These are phyloP conservation scores for Calonectria pseudoturangicola DNA, from an alignment of 2,329 filamentous ascomycete species.

Conservation along the genomic window DNA sequence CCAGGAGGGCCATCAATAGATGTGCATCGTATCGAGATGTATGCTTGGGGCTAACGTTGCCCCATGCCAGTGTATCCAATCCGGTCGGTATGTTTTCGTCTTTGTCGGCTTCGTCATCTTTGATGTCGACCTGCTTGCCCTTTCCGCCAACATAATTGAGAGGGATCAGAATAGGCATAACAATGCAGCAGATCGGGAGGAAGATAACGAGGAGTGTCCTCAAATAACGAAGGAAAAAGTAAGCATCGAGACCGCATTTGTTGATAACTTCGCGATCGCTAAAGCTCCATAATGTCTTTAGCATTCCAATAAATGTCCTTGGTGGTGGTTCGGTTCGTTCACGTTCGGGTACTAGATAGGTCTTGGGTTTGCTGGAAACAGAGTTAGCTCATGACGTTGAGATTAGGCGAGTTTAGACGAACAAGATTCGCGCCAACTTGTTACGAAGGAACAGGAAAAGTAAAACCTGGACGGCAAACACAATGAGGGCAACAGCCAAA, in stretches of 20 bases:
- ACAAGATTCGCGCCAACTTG: conserved; percentile 90
- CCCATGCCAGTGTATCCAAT: conserved; percentile 89
- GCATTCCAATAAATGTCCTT: conserved; percentile 69
- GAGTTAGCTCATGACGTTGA: conserved; percentile 23
- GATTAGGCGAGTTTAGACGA: conserved; percentile 58
- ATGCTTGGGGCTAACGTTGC: conserved; percentile 83
- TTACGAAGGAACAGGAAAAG: conserved; percentile 86
- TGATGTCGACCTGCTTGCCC: conserved; percentile 71
- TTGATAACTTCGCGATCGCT: conserved; percentile 89
- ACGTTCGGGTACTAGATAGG: conserved; percentile 89
- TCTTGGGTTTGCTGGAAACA: conserved; percentile 81
- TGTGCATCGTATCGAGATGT: conserved; percentile 88
- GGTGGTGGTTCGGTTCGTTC: conserved; percentile 88
- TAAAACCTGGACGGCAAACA: conserved; percentile 79
- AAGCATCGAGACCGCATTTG: conserved; percentile 96
- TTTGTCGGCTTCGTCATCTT: conserved; percentile 57
- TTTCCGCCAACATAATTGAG: conserved; percentile 85
- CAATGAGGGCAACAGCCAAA: conserved; percentile 75
- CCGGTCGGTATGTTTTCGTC: conserved; percentile 68
- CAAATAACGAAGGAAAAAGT: conserved; percentile 95
- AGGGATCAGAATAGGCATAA: conserved; percentile 90
- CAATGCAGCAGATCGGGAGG: conserved; percentile 84
- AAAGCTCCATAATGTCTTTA: conserved; percentile 79
- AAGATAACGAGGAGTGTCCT: conserved; percentile 90
- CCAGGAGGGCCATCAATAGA: conserved; percentile 83